phyloP scores from a whole-genome alignment of 1,284 basidiomycete genomes.

The Blastosporella zonata region DNA sequence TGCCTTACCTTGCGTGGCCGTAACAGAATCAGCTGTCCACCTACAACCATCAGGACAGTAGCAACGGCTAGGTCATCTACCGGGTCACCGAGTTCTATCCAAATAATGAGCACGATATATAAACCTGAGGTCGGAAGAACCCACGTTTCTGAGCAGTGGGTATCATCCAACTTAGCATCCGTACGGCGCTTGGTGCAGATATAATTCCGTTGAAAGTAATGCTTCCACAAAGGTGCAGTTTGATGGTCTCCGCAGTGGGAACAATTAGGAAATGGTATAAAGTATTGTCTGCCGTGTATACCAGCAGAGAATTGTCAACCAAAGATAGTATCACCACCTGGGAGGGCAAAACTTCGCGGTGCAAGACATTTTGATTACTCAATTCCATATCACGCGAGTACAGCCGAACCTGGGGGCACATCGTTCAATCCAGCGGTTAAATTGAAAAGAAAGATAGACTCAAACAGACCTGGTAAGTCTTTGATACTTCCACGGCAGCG shows the following conservation, averaged over 20 bases:
- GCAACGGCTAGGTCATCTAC: conserved; percentile 91
- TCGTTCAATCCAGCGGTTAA: background rate
- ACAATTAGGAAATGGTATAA: conserved; percentile 92
- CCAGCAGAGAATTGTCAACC: conserved; percentile 94
- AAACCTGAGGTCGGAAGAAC: conserved; percentile 25
- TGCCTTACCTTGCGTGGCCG: conserved; percentile 71
- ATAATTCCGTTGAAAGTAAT: conserved; percentile 95
- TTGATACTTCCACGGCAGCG: conserved; percentile 83
- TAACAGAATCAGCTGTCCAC: conserved; percentile 87
- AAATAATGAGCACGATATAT: background rate
- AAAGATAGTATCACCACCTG: conserved; percentile 85
- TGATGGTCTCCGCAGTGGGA: conserved; percentile 81
- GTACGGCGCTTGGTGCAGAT: conserved; percentile 78
- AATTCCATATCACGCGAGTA: conserved; percentile 96
- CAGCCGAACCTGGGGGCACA: conserved; percentile 68
- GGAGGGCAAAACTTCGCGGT: conserved; percentile 77
- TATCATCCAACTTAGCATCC: conserved; percentile 97
- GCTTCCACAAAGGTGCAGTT: conserved; percentile 88
- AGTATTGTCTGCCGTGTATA: conserved; percentile 96
- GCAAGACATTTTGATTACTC: conserved; percentile 81
- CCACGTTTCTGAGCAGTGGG: conserved; percentile 89
- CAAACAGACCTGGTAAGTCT: conserved; percentile 68
- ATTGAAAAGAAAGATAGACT: background rate
- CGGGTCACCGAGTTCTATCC: conserved; percentile 87
- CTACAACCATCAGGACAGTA: conserved; percentile 95